A percentile compares a stretch with the other conserved stretches of the same genome.
These are phyloP conservation scores for Blastobotrys indianensis DNA, from an alignment of 1,139 yeast species.

Conservation along the genomic window DNA sequence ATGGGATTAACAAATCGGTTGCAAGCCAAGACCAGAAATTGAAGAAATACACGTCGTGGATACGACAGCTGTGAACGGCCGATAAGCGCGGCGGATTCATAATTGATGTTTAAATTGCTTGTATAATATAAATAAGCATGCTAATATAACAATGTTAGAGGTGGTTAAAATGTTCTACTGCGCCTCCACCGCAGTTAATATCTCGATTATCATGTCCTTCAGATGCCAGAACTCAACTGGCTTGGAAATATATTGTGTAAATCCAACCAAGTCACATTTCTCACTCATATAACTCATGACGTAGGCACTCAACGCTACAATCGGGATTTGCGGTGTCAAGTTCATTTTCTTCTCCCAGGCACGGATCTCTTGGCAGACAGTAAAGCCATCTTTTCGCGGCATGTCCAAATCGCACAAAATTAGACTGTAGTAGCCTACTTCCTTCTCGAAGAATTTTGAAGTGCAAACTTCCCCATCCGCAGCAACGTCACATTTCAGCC, in stretches of 20 bases:
- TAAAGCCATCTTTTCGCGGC: conserved; percentile 84
- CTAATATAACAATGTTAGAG: not conserved
- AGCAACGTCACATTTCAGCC: conserved; percentile 66
- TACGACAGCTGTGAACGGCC: conserved; percentile 1
- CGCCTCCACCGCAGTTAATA: conserved; percentile 12
- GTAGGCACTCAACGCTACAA: conserved; percentile 75
- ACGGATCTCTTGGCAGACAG: conserved; percentile 68
- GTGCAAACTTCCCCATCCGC: conserved; percentile 66
- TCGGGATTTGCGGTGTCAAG: conserved; percentile 58
- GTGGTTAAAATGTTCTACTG: conserved; percentile 3
- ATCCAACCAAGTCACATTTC: conserved; percentile 64
- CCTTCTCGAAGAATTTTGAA: conserved; percentile 41
- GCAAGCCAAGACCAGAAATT: too few relatives aligned
- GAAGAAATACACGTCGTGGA: conserved; percentile 5
- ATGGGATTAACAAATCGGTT: too few relatives aligned
- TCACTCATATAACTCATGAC: conserved; percentile 81
- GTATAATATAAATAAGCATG: not conserved
- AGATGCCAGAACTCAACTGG: conserved; percentile 41
- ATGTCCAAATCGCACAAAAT: conserved; percentile 78
- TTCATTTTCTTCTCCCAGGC: conserved; percentile 66
- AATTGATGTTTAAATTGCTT: not conserved
- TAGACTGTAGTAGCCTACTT: conserved; percentile 47
- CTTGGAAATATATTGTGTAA: conserved; percentile 73
- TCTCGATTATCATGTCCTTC: conserved; percentile 20
- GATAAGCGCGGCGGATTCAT: too few relatives aligned